Conservation (phyloP, 2,329 filamentous ascomycete genomes). For the Ceratocystis colombiana region DNA sequence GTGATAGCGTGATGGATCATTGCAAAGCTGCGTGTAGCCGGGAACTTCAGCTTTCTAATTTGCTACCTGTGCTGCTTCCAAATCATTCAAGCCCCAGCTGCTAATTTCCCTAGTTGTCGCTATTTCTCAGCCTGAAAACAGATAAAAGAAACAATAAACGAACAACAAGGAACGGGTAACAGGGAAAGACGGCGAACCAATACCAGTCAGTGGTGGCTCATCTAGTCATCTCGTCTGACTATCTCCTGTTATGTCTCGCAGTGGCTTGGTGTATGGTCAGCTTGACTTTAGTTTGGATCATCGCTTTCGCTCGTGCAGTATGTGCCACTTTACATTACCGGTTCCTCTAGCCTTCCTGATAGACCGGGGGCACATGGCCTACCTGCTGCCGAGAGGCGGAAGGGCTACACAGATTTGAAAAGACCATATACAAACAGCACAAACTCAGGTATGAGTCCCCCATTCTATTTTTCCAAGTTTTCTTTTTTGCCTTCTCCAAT, state of each 20-base stretch:
- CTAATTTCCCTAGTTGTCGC: not conserved
- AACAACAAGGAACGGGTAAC: too few species aligned
- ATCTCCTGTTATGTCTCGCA: not conserved
- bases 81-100: not conserved
- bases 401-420: conserved; percentile 11
- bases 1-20: conserved; percentile 6
- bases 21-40: conserved; percentile 9
- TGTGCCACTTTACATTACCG: conserved; percentile 12
- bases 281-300: conserved; percentile 5
- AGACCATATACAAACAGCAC: not conserved
- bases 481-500: too few species aligned
- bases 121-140: too few species aligned
- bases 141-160: too few species aligned
- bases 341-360: not conserved
- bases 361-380: not conserved
- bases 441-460: not conserved
- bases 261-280: not conserved
- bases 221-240: not conserved
- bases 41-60: conserved; percentile 1
- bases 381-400: not conserved
- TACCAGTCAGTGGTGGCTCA: too few species aligned
- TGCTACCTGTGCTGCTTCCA: not conserved
- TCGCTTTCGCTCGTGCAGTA: conserved; percentile 24
- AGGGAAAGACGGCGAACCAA: too few species aligned
- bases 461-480: too few species aligned